phyloP scores from a whole-genome alignment of 495 filamentous ascomycete genomes.

The Podospora pseudoanserina region DNA sequence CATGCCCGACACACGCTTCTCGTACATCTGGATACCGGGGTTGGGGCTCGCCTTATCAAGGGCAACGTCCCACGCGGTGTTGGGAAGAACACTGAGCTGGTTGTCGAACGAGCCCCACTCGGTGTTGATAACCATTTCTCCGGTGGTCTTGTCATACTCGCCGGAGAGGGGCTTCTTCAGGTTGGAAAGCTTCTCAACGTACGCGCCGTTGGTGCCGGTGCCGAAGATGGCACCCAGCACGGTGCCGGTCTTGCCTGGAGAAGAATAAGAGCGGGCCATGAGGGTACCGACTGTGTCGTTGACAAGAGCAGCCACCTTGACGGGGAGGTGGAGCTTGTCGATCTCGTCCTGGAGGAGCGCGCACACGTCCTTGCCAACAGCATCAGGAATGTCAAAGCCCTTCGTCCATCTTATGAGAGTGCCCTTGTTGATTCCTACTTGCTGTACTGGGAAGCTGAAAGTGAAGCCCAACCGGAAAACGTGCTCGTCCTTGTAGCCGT shows the following conservation, averaged over 20 bases:
- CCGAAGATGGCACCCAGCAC: conserved; percentile 91
- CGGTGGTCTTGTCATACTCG: conserved; percentile 75
- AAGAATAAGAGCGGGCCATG: conserved; percentile 95
- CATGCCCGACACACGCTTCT: conserved; percentile 98
- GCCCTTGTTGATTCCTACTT: conserved; percentile 89
- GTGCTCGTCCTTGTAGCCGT: conserved; percentile 59
- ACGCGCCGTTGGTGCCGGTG: conserved; percentile 92
- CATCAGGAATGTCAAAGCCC: conserved; percentile 92
- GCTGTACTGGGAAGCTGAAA: conserved; percentile 95
- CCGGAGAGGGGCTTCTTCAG: conserved; percentile 63
- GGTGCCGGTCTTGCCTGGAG: conserved; percentile 80
- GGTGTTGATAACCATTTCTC: conserved; percentile 95
- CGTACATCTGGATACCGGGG: conserved; percentile 97
- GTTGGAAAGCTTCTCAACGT: conserved; percentile 70
- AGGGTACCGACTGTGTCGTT: conserved; percentile 97
- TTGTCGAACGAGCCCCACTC: conserved; percentile 99
- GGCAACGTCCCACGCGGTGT: conserved; percentile 74
- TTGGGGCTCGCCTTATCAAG: conserved; percentile 81
- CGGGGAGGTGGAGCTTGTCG: conserved; percentile 78
- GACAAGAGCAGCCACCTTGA: conserved; percentile 88
- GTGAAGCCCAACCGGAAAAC: conserved; percentile 93
- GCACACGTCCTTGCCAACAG: conserved; percentile 92
- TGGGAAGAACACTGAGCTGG: conserved; percentile 77
- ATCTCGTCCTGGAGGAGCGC: conserved; percentile 86
- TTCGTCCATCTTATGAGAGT: conserved; percentile 96